These are phyloP conservation scores for Heterobasidion parviporum DNA, from an alignment of 1,284 basidiomycete species.

Conservation along the genomic window DNA sequence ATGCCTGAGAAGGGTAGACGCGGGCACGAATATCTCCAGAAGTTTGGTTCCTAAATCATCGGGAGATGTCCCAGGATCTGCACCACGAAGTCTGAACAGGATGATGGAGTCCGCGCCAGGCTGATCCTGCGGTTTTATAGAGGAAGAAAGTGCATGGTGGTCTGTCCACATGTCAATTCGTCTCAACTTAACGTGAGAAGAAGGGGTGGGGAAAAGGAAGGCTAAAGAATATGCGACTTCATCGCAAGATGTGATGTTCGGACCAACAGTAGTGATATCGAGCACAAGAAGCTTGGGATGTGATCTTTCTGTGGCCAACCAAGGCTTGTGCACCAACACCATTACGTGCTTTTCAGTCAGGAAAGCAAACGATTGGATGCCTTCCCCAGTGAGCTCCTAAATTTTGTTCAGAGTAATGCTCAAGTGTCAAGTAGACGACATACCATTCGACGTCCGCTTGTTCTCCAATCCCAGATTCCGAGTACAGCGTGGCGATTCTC, in stretches of 20 bases:
- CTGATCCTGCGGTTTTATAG: not conserved
- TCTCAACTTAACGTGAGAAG: not conserved
- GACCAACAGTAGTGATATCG: not conserved
- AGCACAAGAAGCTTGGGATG: not conserved
- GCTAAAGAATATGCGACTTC: not conserved
- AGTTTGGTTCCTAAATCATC: not conserved
- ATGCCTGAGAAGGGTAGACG: not conserved
- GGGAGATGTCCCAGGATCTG: not conserved
- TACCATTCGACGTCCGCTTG: not conserved
- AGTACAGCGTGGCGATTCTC: not conserved
- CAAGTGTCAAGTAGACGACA: not conserved
- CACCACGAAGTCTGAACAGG: not conserved
- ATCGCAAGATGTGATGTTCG: not conserved
- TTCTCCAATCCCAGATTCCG: not conserved
- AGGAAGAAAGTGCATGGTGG: not conserved
- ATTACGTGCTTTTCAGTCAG: not conserved
- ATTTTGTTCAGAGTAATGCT: not conserved
- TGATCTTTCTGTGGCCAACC: not conserved
- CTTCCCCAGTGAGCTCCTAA: not conserved
- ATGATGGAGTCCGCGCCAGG: not conserved
- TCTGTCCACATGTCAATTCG: not conserved
- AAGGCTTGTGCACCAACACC: not conserved
- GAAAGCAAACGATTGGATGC: not conserved
- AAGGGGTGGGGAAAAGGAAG: not conserved
- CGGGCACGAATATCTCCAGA: not conserved